A percentile compares a stretch with the other conserved stretches of the same genome.
These are phyloP conservation scores for Aspergillus versicolor DNA, from an alignment of 2,329 filamentous ascomycete genomes.

Conservation along the genomic window DNA sequence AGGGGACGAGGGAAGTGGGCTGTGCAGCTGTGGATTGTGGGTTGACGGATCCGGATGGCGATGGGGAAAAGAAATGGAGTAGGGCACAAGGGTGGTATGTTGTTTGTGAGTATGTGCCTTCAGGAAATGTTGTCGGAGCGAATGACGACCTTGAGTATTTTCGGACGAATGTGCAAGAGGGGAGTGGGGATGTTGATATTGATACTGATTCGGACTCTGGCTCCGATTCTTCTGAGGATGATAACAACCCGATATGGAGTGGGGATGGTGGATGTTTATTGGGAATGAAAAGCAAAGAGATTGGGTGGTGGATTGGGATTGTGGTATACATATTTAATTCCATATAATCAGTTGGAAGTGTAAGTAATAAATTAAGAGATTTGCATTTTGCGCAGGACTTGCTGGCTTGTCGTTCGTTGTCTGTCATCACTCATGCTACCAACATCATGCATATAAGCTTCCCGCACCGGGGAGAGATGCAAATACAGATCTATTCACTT, in stretches of 20 bases:
- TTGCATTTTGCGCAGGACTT: not conserved
- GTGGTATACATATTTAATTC: not conserved
- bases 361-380: not conserved
- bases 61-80: constrained; percentile 4
- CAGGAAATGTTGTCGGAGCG: constrained; percentile 58
- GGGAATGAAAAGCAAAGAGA: not conserved
- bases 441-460: constrained; percentile 22
- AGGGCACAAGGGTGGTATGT: constrained; percentile 60
- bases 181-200: not conserved
- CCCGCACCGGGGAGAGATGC: constrained; percentile 20
- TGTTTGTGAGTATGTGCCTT: constrained; percentile 69
- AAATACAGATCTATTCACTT: constrained; percentile 29
- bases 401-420: constrained; percentile 22
- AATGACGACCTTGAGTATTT: constrained; percentile 28
- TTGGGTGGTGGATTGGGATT: constrained; percentile 1
- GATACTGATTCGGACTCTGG: not conserved
- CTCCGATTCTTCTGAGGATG: not conserved
- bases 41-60: constrained; percentile 28
- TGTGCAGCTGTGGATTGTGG: constrained; percentile 51
- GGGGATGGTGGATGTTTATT: not conserved
- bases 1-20: constrained; percentile 59
- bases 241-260: not conserved
- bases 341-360: not conserved
- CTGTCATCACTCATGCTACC: constrained; percentile 30
- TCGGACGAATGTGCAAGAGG: constrained; percentile 28